Evolutionary conservation across 139 green algal species (phyloP).

Genomic region (Coccomyxa sp.): DNA sequence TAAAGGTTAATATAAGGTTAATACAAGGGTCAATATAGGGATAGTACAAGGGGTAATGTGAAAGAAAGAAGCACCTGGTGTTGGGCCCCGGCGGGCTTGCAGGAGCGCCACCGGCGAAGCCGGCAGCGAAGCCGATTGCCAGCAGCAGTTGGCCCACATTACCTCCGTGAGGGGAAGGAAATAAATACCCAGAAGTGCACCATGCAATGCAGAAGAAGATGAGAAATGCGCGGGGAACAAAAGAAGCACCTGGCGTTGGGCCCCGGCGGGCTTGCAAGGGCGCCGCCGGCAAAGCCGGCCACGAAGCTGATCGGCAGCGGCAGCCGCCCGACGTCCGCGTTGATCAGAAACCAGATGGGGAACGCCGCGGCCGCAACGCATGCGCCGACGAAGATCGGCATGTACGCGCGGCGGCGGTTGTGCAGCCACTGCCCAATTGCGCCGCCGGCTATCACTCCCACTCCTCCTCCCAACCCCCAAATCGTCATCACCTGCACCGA

Average conservation of each 20-base stretch:
- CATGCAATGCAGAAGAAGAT: neutral
- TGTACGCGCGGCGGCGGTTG: slow-evolving; percentile 44
- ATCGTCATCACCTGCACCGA: slow-evolving; percentile 60
- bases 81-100: slow-evolving; percentile 14
- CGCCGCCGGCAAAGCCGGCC: slow-evolving; percentile 19
- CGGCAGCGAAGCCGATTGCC: slow-evolving; percentile 31
- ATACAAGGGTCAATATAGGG: no score
- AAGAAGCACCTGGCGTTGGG: slow-evolving; percentile 11
- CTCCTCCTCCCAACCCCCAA: slow-evolving; percentile 58
- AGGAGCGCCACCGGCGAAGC: slow-evolving; percentile 18
- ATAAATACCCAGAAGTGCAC: no score
- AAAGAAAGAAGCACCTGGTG: slow-evolving; percentile 3
- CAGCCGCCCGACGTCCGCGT: slow-evolving; percentile 30
- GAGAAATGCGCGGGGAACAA: neutral
- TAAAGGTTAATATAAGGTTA: no score
- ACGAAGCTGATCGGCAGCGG: slow-evolving; percentile 29
- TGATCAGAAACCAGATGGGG: slow-evolving; percentile 65
- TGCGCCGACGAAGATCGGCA: slow-evolving; percentile 45
- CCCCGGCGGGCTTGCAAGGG: slow-evolving; percentile 15
- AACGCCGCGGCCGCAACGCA: slow-evolving; percentile 42
- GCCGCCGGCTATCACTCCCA: slow-evolving; percentile 67
- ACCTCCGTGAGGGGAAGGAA: no score
- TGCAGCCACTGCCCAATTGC: slow-evolving; percentile 70
- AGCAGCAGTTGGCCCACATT: no score
- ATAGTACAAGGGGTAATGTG: no score